phyloP scores from a whole-genome alignment of 163 green algal species.

The Scenedesmus sp. region DNA sequence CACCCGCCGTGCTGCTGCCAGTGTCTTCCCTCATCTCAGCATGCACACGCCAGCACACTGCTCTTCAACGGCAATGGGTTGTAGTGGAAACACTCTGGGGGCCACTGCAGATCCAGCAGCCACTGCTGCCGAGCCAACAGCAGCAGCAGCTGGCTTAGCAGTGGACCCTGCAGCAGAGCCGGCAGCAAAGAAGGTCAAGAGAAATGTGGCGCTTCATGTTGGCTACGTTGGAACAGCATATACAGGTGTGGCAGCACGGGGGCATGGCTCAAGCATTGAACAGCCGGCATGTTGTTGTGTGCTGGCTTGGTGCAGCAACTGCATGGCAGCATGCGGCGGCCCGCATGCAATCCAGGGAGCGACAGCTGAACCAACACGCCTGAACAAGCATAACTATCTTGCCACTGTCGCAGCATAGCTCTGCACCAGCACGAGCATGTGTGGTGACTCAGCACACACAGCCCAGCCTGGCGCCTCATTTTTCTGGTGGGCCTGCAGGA shows the following conservation, averaged over 20 bases:
- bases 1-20: conserved; percentile 4
- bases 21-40: not conserved
- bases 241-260: conserved; percentile 14
- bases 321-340: too few species aligned
- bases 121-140: not conserved
- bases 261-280: not conserved
- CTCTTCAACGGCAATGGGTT: not conserved
- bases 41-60: not conserved
- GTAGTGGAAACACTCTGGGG: not conserved
- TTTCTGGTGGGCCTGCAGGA: too few species aligned
- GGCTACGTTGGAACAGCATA: conserved; percentile 67
- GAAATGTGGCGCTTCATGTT: conserved; percentile 63
- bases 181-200: conserved; percentile 55
- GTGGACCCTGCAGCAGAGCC: not conserved
- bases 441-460: too few species aligned
- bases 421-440: too few species aligned
- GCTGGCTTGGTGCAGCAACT: not conserved
- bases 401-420: too few species aligned
- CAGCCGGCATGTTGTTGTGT: not conserved
- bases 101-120: not conserved
- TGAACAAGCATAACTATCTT: not conserved
- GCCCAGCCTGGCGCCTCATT: too few species aligned
- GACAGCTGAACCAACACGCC: not conserved
- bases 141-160: not conserved
- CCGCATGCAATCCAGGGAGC: not conserved